Conservation (phyloP, 2,329 filamentous ascomycete species). For the Neonectria coccinea region DNA sequence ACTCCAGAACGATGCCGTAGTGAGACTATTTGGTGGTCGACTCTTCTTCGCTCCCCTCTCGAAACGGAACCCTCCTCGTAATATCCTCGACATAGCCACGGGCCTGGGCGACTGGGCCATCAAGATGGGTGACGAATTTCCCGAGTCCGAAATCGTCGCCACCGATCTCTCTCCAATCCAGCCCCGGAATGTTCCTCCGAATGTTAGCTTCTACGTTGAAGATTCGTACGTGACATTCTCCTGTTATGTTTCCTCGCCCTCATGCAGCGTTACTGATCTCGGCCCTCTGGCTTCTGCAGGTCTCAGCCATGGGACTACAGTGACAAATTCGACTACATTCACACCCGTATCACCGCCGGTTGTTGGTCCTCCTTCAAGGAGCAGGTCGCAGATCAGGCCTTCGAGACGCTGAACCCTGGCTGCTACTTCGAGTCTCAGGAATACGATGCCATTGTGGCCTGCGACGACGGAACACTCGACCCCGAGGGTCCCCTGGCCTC, state of each 20-base stretch:
- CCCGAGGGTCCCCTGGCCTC: constrained; percentile 52
- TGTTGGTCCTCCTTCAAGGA: constrained; percentile 62
- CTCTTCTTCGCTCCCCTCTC: constrained; percentile 59
- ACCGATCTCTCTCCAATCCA: constrained; percentile 78
- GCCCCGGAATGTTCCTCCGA: constrained; percentile 73
- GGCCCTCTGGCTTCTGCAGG: constrained; percentile 45
- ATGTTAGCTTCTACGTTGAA: constrained; percentile 80
- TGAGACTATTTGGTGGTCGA: constrained; percentile 53
- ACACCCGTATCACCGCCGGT: constrained; percentile 62
- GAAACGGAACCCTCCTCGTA: constrained; percentile 49
- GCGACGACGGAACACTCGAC: constrained; percentile 60
- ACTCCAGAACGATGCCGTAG: constrained; percentile 54
- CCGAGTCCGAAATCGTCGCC: constrained; percentile 68
- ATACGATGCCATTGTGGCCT: constrained; percentile 51
- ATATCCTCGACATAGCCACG: constrained; percentile 58
- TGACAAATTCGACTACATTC: constrained; percentile 67
- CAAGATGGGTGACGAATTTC: constrained; percentile 73
- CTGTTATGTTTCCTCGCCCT: not conserved
- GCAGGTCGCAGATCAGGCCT: constrained; percentile 65
- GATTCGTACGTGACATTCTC: constrained; percentile 59
- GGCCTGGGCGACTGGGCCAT: constrained; percentile 72
- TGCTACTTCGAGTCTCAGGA: constrained; percentile 69
- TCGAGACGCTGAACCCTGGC: constrained; percentile 61
- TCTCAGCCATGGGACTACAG: constrained; percentile 64
- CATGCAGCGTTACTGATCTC: constrained; percentile 6